These are phyloP conservation scores for Viola odorata DNA, from an alignment of 345 rosid genomes.

Conservation along the genomic window DNA sequence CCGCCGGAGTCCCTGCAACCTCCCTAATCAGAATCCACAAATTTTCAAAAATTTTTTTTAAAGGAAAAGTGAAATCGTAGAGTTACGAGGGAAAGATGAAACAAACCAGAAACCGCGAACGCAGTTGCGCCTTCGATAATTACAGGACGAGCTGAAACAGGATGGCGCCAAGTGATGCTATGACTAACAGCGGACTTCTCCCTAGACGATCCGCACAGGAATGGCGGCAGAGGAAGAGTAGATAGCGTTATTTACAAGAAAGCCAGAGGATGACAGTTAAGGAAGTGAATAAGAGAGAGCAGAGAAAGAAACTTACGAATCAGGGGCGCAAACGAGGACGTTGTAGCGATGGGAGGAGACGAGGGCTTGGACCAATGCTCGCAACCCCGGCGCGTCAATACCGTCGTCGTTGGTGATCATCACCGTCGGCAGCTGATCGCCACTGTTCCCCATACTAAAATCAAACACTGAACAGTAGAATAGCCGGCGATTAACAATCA, in stretches of 20 bases:
- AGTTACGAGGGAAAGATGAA: neutral
- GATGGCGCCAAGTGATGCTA: slow-evolving; percentile 73
- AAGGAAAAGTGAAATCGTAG: neutral
- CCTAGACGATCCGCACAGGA: slow-evolving; percentile 21
- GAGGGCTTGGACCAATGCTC: slow-evolving; percentile 60
- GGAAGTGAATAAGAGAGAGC: neutral
- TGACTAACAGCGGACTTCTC: slow-evolving; percentile 86
- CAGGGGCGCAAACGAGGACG: slow-evolving; percentile 87
- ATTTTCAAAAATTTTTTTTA: neutral
- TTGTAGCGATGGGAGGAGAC: slow-evolving; percentile 54
- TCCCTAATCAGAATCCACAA: neutral
- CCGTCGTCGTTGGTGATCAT: slow-evolving; percentile 95
- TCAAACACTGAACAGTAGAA: no score
- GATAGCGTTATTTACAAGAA: neutral
- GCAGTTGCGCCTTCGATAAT: slow-evolving; percentile 72
- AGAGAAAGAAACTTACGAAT: slow-evolving; percentile 43
- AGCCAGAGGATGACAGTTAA: neutral
- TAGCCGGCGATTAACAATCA: no score
- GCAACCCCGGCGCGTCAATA: slow-evolving; percentile 79
- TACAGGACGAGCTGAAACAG: slow-evolving; percentile 49
- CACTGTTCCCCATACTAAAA: slow-evolving; percentile 9
- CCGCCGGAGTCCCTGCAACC: slow-evolving; percentile 85
- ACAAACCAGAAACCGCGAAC: slow-evolving; percentile 66
- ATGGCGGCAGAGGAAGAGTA: neutral
- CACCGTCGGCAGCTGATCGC: slow-evolving; percentile 34